phyloP scores from a whole-genome alignment of 176 grass and related monocot genomes.

The Hyparrhenia diplandra region DNA sequence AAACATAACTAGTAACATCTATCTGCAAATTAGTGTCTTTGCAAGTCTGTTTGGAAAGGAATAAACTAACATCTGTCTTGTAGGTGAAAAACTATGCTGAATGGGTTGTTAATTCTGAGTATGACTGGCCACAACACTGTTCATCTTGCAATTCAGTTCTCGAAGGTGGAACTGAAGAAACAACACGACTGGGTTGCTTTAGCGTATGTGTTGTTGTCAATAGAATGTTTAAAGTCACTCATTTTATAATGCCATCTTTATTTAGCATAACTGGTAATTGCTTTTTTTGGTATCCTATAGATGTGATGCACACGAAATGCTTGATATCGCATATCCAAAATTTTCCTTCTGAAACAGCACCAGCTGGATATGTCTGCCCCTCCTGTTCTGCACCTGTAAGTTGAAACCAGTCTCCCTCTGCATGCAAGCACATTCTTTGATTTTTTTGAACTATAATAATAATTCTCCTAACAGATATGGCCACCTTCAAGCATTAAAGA shows the following conservation, averaged over 20 bases:
- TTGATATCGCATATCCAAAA: slow-evolving; percentile 79
- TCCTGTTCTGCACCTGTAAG: slow-evolving; percentile 88
- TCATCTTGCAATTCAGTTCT: slow-evolving; percentile 74
- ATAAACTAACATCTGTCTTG: slow-evolving; percentile 14
- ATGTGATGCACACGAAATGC: slow-evolving; percentile 91
- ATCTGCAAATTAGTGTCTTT: background rate
- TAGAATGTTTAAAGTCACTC: slow-evolving; percentile 24
- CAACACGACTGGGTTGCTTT: slow-evolving; percentile 92
- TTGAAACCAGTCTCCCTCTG: slow-evolving; percentile 1
- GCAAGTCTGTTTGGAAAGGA: background rate
- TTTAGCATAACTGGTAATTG: slow-evolving; percentile 19
- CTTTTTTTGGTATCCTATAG: slow-evolving; percentile 19
- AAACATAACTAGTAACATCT: background rate
- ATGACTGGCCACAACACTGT: slow-evolving; percentile 93
- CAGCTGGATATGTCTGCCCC: slow-evolving; percentile 82
- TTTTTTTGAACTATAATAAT: slow-evolving; percentile 5
- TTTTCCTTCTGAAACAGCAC: slow-evolving; percentile 75
- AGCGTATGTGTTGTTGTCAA: slow-evolving; percentile 67
- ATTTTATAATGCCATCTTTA: slow-evolving; percentile 21
- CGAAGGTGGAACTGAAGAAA: slow-evolving; percentile 73
- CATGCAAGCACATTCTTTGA: slow-evolving; percentile 8
- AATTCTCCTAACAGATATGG: slow-evolving; percentile 71
- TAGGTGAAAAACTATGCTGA: slow-evolving; percentile 99
- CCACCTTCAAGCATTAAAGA: slow-evolving; percentile 97
- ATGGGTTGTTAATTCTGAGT: slow-evolving; percentile 98